These are phyloP conservation scores for Hyaloperonospora arabidopsidis DNA, from an alignment of 352 stramenopile genomes.

Conservation along the genomic window DNA sequence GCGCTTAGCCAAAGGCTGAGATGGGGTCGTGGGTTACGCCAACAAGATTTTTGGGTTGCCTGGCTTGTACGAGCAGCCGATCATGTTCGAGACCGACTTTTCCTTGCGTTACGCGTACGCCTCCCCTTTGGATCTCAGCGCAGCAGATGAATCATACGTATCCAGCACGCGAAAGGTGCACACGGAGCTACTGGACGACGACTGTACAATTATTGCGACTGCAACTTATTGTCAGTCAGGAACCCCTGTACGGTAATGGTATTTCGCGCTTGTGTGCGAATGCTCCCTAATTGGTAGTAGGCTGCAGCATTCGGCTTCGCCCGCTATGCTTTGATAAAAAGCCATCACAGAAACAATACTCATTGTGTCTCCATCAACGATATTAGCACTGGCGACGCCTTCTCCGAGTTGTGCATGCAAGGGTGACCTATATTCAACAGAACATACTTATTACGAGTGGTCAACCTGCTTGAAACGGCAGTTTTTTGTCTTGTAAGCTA, in stretches of 20 bases:
- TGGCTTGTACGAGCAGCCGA: conserved; percentile 55
- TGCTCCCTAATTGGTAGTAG: conserved; percentile 43
- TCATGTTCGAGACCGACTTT: conserved; percentile 78
- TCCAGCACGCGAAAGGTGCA: conserved; percentile 55
- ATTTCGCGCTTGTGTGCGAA: conserved; percentile 61
- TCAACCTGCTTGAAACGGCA: too few species aligned
- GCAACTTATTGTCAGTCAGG: conserved; percentile 45
- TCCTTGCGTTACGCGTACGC: conserved; percentile 37
- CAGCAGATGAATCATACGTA: conserved; percentile 30
- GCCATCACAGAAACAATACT: conserved; percentile 67
- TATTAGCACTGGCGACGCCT: background rate
- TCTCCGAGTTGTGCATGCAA: conserved; percentile 39
- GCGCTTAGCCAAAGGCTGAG: conserved; percentile 57
- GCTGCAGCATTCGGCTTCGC: conserved; percentile 45
- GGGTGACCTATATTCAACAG: conserved; percentile 27
- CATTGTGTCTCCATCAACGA: conserved; percentile 45
- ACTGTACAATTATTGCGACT: conserved; percentile 20
- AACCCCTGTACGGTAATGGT: conserved; percentile 43
- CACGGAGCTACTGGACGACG: conserved; percentile 27
- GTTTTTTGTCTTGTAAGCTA: too few species aligned
- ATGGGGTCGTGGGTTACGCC: conserved; percentile 65
- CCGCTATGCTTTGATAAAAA: conserved; percentile 58
- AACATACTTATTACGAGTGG: background rate
- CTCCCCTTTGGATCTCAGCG: conserved; percentile 15
- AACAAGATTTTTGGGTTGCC: conserved; percentile 75